Conservation (phyloP, 2,329 filamentous ascomycete species). For the Coleophoma crateriformis region DNA sequence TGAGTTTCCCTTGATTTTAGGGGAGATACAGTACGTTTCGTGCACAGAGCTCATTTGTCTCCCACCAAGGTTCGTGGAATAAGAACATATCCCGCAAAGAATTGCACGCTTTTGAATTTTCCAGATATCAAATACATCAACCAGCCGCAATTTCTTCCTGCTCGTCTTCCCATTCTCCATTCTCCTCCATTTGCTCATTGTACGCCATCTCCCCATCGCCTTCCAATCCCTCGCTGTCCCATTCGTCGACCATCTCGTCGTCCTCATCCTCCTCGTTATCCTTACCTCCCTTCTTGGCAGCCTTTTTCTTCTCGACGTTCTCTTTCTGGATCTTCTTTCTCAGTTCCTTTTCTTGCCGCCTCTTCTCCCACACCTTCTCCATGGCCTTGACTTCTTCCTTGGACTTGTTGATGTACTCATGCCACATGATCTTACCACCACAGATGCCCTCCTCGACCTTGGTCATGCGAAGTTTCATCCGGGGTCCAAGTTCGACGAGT, state of each 20-base stretch:
- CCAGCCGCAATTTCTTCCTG: constrained; percentile 26
- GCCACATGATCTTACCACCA: constrained; percentile 91
- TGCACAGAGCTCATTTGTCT: no score
- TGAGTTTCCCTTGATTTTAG: no score
- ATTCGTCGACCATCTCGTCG: constrained; percentile 38
- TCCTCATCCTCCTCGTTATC: constrained; percentile 48
- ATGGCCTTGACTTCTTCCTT: constrained; percentile 71
- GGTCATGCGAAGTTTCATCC: constrained; percentile 81
- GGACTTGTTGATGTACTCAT: constrained; percentile 86
- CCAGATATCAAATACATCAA: constrained; percentile 8
- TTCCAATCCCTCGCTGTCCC: constrained; percentile 28
- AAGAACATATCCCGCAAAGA: not conserved
- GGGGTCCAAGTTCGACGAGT: constrained; percentile 84
- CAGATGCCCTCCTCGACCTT: constrained; percentile 97
- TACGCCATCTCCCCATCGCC: constrained; percentile 26
- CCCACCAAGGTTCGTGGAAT: no score
- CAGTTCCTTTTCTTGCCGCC: constrained; percentile 73
- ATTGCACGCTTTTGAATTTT: not conserved
- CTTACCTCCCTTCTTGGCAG: constrained; percentile 42
- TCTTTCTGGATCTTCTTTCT: constrained; percentile 78
- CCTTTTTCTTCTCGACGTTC: constrained; percentile 83
- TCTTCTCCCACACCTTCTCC: constrained; percentile 77
- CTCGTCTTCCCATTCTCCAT: constrained; percentile 26
- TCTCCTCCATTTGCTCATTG: constrained; percentile 26
- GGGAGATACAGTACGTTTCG: no score